phyloP scores from a whole-genome alignment of 1,284 basidiomycete genomes.

The Austroboletus novae-zelandiae region DNA sequence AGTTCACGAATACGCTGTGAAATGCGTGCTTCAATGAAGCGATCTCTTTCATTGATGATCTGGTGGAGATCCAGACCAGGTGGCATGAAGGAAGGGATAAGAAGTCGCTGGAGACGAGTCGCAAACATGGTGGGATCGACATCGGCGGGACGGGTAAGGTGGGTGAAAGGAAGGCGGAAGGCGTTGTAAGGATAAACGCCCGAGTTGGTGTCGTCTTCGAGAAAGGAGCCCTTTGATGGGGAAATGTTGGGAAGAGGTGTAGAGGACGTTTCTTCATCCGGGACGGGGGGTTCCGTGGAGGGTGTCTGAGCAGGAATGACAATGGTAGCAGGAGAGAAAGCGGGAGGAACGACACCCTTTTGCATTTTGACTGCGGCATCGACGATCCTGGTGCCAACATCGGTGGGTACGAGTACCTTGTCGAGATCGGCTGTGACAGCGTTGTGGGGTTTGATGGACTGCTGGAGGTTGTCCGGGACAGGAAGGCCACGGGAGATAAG shows the following conservation, averaged over 20 bases:
- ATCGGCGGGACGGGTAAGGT: slow-evolving; percentile 64
- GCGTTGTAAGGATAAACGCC: slow-evolving; percentile 95
- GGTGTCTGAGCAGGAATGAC: slow-evolving; percentile 14
- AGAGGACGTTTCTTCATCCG: slow-evolving; percentile 43
- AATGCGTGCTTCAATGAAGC: slow-evolving; percentile 88
- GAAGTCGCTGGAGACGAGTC: slow-evolving; percentile 75
- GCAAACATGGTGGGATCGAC: slow-evolving; percentile 59
- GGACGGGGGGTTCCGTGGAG: slow-evolving; percentile 25
- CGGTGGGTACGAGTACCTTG: slow-evolving; percentile 56
- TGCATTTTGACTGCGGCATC: slow-evolving; percentile 79
- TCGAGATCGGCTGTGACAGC: slow-evolving; percentile 61
- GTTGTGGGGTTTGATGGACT: slow-evolving; percentile 69
- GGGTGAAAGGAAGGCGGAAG: slow-evolving; percentile 83
- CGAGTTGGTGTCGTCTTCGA: slow-evolving; percentile 80
- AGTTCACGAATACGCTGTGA: slow-evolving; percentile 89
- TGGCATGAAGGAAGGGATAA: slow-evolving; percentile 90
- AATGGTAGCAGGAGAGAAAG: slow-evolving; percentile 9
- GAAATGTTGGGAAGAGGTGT: slow-evolving; percentile 33
- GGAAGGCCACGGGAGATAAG: slow-evolving; percentile 78
- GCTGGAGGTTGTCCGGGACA: slow-evolving; percentile 77
- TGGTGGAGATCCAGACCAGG: slow-evolving; percentile 92
- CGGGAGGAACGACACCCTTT: slow-evolving; percentile 44
- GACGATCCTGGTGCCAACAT: slow-evolving; percentile 62
- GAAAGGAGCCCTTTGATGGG: slow-evolving; percentile 60
- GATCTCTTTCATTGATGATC: slow-evolving; percentile 88